Conservation (phyloP, 108 stramenopile genomes). For the Pseudonitzschia pungens region DNA sequence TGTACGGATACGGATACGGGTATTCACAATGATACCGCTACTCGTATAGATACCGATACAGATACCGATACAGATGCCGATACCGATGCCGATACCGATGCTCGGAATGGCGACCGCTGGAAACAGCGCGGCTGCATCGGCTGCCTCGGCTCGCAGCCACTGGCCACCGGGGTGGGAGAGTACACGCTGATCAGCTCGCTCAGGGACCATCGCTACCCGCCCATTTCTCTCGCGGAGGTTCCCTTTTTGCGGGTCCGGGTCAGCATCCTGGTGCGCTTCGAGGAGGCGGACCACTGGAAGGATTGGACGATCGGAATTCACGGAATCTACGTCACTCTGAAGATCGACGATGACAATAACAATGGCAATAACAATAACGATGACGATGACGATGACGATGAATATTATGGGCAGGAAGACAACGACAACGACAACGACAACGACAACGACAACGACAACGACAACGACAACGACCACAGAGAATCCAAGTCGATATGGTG, state of each 20-base stretch:
- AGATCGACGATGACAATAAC: too few relatives aligned
- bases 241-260: conserved; percentile 62
- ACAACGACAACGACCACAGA: too few relatives aligned
- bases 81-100: conserved; percentile 18
- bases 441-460: too few relatives aligned
- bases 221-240: conserved; percentile 55
- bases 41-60: too few relatives aligned
- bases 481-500: too few relatives aligned
- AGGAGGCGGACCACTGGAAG: conserved; percentile 34
- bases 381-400: too few relatives aligned
- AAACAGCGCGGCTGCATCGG: conserved; percentile 82
- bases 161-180: conserved; percentile 53
- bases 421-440: too few relatives aligned
- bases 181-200: conserved; percentile 69
- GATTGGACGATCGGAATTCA: conserved; percentile 83
- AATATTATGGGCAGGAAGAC: too few relatives aligned
- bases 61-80: background rate
- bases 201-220: conserved; percentile 66
- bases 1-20: background rate
- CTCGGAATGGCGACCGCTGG: conserved; percentile 26
- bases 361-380: too few relatives aligned
- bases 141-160: conserved; percentile 46
- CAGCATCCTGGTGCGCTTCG: conserved; percentile 70
- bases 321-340: too few relatives aligned
- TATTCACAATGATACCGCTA: background rate